These are phyloP conservation scores for Mycena maculata DNA, from an alignment of 768 basidiomycete genomes.

Conservation along the genomic window DNA sequence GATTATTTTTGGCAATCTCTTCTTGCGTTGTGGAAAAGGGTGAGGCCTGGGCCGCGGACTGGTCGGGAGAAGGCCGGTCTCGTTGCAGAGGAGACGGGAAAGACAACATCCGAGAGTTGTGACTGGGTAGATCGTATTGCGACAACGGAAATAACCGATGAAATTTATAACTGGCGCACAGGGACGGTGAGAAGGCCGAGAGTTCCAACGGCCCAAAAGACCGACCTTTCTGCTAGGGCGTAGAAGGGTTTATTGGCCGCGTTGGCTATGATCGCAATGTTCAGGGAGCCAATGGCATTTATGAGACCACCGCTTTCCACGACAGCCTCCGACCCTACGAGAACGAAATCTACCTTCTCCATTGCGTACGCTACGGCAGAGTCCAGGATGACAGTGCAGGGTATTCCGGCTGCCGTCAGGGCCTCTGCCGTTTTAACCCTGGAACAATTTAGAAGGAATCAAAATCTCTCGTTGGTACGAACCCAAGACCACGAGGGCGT, in stretches of 20 bases:
- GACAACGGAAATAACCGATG: conserved; percentile 95
- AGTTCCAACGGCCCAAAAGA: conserved; percentile 31
- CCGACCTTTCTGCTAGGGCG: conserved; percentile 89
- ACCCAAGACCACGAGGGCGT: conserved; percentile 90
- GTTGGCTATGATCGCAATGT: conserved; percentile 96
- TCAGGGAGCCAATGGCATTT: conserved; percentile 94
- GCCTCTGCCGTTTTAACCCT: conserved; percentile 93
- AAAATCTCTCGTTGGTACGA: conserved; percentile 41
- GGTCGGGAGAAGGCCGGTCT: conserved; percentile 21
- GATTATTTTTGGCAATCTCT: conserved; percentile 85
- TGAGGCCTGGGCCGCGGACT: conserved; percentile 36
- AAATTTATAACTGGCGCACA: conserved; percentile 87
- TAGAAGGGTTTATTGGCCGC: conserved; percentile 96
- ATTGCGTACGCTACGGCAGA: conserved; percentile 97
- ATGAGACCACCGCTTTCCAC: conserved; percentile 95
- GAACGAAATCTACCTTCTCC: conserved; percentile 94
- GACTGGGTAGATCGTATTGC: conserved; percentile 88
- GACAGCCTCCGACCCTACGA: conserved; percentile 98
- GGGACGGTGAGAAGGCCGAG: conserved; percentile 38
- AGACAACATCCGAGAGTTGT: conserved; percentile 79
- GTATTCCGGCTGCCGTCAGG: conserved; percentile 90
- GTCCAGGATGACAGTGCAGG: conserved; percentile 94
- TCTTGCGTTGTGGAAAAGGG: conserved; percentile 76
- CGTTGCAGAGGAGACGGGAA: conserved; percentile 59
- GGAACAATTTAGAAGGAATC: conserved; percentile 29